Evolutionary conservation across 2,329 filamentous ascomycete genomes (phyloP).

Genomic region (Aspergillus sp.): DNA sequence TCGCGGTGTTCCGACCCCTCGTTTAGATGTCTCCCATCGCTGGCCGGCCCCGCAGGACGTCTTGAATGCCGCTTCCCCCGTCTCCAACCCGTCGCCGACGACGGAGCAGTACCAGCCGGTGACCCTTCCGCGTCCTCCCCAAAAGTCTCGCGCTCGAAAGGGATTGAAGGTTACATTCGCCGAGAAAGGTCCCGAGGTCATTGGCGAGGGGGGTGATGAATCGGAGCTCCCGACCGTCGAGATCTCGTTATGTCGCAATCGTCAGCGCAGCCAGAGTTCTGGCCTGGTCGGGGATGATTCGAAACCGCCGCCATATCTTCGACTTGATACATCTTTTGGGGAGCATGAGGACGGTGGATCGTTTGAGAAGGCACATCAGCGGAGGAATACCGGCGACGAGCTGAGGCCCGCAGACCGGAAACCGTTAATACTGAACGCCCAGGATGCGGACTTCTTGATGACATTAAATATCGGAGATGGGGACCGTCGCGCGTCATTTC

Average conservation of each 20-base stretch:
- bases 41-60: slow-evolving; percentile 33
- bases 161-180: slow-evolving; percentile 73
- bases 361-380: slow-evolving; percentile 12
- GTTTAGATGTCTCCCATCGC: slow-evolving; percentile 35
- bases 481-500: slow-evolving; percentile 40
- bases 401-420: slow-evolving; percentile 21
- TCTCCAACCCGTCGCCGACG: slow-evolving; percentile 16
- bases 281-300: slow-evolving; percentile 15
- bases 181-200: slow-evolving; percentile 71
- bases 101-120: slow-evolving; percentile 21
- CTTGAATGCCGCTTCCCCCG: slow-evolving; percentile 17
- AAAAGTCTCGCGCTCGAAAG: slow-evolving; percentile 54
- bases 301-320: slow-evolving; percentile 28
- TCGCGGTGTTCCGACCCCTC: slow-evolving; percentile 32
- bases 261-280: slow-evolving; percentile 19
- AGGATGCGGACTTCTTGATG: slow-evolving; percentile 39
- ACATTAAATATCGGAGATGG: slow-evolving; percentile 26
- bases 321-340: slow-evolving; percentile 33
- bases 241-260: slow-evolving; percentile 56
- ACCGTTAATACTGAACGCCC: slow-evolving; percentile 33
- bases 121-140: slow-evolving; percentile 22
- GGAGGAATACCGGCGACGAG: slow-evolving; percentile 13
- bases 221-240: slow-evolving; percentile 70
- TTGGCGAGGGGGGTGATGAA: slow-evolving; percentile 90
- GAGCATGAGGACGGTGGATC: slow-evolving; percentile 13